Conservation (phyloP, 2,329 filamentous ascomycete genomes). For the Alternaria sp. region DNA sequence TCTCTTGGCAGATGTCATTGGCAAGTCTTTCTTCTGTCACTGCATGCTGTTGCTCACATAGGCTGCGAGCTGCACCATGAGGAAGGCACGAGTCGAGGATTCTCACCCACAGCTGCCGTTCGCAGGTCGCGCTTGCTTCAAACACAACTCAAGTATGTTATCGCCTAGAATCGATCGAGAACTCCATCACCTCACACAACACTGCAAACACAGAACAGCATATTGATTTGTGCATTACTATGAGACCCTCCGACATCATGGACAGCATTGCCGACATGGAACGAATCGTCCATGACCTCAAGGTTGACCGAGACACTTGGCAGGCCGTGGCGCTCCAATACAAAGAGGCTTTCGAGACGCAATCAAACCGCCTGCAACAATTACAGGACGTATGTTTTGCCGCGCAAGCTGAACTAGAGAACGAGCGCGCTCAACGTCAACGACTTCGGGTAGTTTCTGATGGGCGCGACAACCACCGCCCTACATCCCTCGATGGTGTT, state of each 20-base stretch:
- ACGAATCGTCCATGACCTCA: slow-evolving; percentile 31
- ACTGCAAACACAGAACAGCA: neutral
- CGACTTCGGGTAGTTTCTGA: slow-evolving; percentile 13
- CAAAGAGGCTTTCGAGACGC: slow-evolving; percentile 38
- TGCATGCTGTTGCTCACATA: neutral
- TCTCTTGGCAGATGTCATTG: neutral
- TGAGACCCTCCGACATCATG: slow-evolving; percentile 13
- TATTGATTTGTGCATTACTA: slow-evolving; percentile 31
- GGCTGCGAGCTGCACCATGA: neutral
- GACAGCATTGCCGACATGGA: slow-evolving; percentile 21
- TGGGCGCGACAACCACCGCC: neutral
- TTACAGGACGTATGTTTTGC: slow-evolving; percentile 41
- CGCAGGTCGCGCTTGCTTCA: neutral
- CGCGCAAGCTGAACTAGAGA: slow-evolving; percentile 45
- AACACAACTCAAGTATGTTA: neutral
- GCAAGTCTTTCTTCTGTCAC: neutral
- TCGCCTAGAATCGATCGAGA: neutral
- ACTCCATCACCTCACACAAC: slow-evolving; percentile 3
- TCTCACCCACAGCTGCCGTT: neutral
- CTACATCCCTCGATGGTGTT: slow-evolving; percentile 9
- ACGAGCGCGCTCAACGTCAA: slow-evolving; percentile 33
- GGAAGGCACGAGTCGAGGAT: neutral
- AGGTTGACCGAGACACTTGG: slow-evolving; percentile 43
- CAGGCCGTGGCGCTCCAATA: slow-evolving; percentile 37
- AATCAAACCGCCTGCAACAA: slow-evolving; percentile 33